Percentiles rank a stretch among this genome's conserved stretches.
Conservation (phyloP, 805 yeast genomes). For the Candida alai region DNA sequence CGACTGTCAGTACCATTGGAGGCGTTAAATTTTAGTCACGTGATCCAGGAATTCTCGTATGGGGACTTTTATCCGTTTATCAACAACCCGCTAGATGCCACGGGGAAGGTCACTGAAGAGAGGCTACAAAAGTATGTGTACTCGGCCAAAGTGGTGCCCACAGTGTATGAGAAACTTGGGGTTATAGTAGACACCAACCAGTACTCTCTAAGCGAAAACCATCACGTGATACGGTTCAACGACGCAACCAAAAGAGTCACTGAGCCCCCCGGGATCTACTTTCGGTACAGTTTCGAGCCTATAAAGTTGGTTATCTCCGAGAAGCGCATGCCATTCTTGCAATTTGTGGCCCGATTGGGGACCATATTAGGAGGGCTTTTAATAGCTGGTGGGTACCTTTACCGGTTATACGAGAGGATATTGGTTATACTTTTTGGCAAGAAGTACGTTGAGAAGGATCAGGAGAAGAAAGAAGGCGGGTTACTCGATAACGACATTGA, state of each 20-base stretch:
- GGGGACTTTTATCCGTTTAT: conserved; percentile 87
- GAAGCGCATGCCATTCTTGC: conserved; percentile 68
- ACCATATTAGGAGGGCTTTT: conserved; percentile 82
- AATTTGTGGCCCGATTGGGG: conserved; percentile 71
- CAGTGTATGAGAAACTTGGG: conserved; percentile 69
- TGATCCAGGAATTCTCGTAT: conserved; percentile 80
- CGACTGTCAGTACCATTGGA: conserved; percentile 45
- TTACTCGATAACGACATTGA: conserved; percentile 15
- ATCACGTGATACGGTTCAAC: conserved; percentile 17
- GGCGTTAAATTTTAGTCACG: conserved; percentile 74
- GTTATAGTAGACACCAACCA: conserved; percentile 76
- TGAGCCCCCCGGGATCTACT: conserved; percentile 68
- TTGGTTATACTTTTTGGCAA: conserved; percentile 55
- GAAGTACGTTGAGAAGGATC: conserved; percentile 46
- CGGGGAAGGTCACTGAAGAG: conserved; percentile 54
- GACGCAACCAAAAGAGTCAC: not conserved
- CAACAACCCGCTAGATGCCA: conserved; percentile 81
- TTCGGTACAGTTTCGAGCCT: conserved; percentile 88
- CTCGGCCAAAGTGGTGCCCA: conserved; percentile 78
- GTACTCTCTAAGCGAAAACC: conserved; percentile 65
- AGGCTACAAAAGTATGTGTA: conserved; percentile 57
- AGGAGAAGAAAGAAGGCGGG: conserved; percentile 41
- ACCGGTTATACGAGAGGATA: conserved; percentile 52
- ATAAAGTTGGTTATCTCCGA: conserved; percentile 68
- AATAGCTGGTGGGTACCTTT: conserved; percentile 64